Percentiles rank a stretch among this genome's conserved stretches.
Conservation (phyloP, 2,329 filamentous ascomycete species). For the Didymella exigua region DNA sequence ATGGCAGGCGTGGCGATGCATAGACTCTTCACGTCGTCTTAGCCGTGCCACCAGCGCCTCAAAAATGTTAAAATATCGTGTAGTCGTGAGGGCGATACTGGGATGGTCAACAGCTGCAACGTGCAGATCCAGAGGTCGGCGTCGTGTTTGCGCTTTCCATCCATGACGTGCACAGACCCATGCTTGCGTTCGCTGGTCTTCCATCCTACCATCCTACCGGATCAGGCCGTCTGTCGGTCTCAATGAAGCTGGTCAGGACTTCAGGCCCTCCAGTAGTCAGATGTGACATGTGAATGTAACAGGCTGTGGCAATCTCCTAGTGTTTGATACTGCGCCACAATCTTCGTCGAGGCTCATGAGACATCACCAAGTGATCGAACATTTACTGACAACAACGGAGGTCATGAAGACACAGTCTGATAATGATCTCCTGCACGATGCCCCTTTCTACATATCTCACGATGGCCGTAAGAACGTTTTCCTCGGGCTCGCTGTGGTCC, state of each 20-base stretch:
- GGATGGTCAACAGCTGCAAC: not conserved
- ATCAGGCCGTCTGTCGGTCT: conserved; percentile 10
- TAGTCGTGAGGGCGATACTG: not conserved
- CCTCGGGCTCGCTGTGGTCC: conserved; percentile 10
- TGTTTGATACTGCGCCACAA: not conserved
- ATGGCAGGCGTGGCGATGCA: not conserved
- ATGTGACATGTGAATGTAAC: conserved; percentile 8
- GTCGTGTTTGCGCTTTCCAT: not conserved
- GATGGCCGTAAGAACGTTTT: conserved; percentile 53
- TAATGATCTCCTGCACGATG: conserved; percentile 45
- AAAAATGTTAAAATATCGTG: not conserved
- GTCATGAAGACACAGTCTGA: conserved; percentile 2
- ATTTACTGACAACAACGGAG: not conserved
- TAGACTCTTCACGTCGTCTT: not conserved
- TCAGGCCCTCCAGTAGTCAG: not conserved
- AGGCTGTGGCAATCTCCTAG: not conserved
- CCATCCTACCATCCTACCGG: conserved; percentile 6
- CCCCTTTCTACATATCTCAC: conserved; percentile 52
- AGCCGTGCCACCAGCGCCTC: not conserved
- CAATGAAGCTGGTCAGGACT: conserved; percentile 1
- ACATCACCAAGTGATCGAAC: too few relatives aligned
- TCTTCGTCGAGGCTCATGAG: not conserved
- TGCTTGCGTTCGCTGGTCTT: not conserved
- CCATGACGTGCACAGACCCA: not conserved
- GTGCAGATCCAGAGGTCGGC: not conserved